Percentiles rank a stretch among this genome's conserved stretches.
These are phyloP conservation scores for Zygosaccharomyces pseudobailii DNA, from an alignment of 1,139 yeast genomes.

Conservation along the genomic window DNA sequence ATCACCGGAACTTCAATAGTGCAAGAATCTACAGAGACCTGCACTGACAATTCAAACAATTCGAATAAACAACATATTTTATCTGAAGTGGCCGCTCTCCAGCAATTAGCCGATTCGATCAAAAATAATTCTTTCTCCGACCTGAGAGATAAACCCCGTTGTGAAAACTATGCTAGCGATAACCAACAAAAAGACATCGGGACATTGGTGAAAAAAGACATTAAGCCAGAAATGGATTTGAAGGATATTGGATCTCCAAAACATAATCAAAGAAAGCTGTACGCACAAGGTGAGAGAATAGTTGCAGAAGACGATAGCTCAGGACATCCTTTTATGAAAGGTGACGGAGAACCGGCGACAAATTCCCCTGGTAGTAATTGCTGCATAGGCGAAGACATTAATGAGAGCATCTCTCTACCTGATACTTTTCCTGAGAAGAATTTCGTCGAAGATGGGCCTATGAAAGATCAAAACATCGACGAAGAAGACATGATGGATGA, in stretches of 20 bases:
- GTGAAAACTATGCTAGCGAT: neutral
- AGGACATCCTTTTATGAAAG: conserved; percentile 3
- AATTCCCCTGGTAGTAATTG: no score
- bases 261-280: neutral
- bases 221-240: neutral
- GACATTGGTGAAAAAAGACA: neutral
- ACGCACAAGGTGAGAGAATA: neutral
- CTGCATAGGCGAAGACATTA: no score
- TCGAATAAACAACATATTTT: neutral
- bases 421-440: no score
- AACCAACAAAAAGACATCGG: neutral
- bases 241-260: neutral
- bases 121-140: neutral
- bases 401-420: no score
- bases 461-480: neutral
- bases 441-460: neutral
- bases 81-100: conserved; percentile 5
- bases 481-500: neutral
- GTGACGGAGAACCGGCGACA: neutral
- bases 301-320: neutral
- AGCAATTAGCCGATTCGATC: conserved; percentile 1
- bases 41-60: neutral
- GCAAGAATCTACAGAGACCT: neutral
- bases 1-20: no score
- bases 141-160: neutral